Percentiles rank a stretch among this genome's conserved stretches.
Evolutionary conservation across 1,284 basidiomycete genomes (phyloP).

Genomic region (Abortiporus biennis): DNA sequence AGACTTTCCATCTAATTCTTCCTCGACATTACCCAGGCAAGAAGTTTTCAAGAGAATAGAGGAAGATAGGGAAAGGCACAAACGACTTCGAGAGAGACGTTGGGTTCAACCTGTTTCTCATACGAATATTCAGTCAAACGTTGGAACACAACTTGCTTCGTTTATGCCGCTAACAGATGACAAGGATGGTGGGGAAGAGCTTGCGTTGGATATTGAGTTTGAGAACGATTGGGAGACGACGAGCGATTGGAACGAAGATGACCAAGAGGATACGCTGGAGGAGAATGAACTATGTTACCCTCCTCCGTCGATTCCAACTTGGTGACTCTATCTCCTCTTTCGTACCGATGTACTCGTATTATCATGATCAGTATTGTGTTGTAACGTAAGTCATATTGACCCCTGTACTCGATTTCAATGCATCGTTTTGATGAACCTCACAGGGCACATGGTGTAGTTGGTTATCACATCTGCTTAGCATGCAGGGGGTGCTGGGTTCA

Average conservation of each 20-base stretch:
- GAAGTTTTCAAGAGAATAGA: conserved; percentile 89
- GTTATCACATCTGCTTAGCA: no score
- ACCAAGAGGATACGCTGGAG: conserved; percentile 67
- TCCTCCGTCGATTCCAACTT: conserved; percentile 8
- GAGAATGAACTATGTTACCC: conserved; percentile 63
- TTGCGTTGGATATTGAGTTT: conserved; percentile 80
- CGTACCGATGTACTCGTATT: conserved; percentile 51
- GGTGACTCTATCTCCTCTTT: conserved; percentile 33
- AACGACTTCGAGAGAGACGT: conserved; percentile 84
- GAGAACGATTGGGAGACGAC: conserved; percentile 91
- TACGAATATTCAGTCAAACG: conserved; percentile 31
- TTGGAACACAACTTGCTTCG: conserved; percentile 45
- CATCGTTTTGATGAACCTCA: no score
- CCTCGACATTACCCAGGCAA: conserved; percentile 41
- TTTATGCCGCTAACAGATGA: conserved; percentile 53
- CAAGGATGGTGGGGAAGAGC: conserved; percentile 37
- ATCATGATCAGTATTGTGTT: conserved; percentile 9
- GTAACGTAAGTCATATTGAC: no score
- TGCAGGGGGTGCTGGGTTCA: no score
- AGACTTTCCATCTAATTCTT: conserved; percentile 15
- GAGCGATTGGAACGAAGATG: conserved; percentile 86
- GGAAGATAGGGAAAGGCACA: conserved; percentile 92
- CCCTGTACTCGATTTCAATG: no score
- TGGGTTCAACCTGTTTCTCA: conserved; percentile 82
- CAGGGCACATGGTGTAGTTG: no score